Percentiles rank a stretch among this genome's conserved stretches.
These are phyloP conservation scores for Theobroma grandiflorum DNA, from an alignment of 441 rosid species.

Conservation along the genomic window DNA sequence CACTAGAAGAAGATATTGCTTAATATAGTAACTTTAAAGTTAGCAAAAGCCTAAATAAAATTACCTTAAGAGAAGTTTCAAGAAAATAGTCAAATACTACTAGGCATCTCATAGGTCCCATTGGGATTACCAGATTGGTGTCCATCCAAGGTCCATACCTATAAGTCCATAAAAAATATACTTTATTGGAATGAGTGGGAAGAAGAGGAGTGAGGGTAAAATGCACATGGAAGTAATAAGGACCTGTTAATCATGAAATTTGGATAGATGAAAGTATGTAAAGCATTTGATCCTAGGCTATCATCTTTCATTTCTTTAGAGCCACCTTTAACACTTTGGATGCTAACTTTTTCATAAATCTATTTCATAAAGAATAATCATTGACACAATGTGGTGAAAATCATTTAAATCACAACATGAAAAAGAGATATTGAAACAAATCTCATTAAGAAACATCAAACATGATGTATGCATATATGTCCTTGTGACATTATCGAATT, in stretches of 20 bases:
- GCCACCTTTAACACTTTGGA: constrained; percentile 80
- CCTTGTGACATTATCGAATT: neutral
- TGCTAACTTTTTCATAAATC: constrained; percentile 78
- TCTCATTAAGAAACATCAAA: constrained; percentile 1
- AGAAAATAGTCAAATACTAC: constrained; percentile 91
- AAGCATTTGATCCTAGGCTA: constrained; percentile 81
- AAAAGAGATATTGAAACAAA: neutral
- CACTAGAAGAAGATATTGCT: no score
- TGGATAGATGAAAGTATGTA: constrained; percentile 85
- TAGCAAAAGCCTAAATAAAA: neutral
- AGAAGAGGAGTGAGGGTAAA: neutral
- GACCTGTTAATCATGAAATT: constrained; percentile 97
- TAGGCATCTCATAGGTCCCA: constrained; percentile 74
- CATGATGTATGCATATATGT: neutral
- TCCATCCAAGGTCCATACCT: constrained; percentile 99
- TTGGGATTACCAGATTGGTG: constrained; percentile 84
- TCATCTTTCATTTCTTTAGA: constrained; percentile 43
- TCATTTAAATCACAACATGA: neutral
- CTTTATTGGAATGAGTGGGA: neutral
- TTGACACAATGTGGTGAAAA: neutral
- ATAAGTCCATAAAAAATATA: neutral
- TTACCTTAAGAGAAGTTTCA: constrained; percentile 69
- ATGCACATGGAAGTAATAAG: constrained; percentile 18
- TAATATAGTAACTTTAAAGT: no score
- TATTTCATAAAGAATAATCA: constrained; percentile 36